phyloP scores from a whole-genome alignment of 805 yeast genomes.

The Candida sithepensis region DNA sequence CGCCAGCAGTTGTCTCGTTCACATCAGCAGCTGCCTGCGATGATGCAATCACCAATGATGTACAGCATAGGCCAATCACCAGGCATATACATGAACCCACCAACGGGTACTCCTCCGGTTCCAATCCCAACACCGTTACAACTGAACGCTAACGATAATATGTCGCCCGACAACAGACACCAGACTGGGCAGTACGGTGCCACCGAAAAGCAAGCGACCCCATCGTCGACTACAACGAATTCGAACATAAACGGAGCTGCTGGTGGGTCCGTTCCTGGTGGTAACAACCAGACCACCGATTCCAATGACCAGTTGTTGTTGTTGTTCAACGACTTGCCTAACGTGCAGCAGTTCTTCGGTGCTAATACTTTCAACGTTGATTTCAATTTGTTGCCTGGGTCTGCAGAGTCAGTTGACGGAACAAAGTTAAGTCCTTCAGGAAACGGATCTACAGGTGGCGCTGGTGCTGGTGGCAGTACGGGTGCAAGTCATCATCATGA shows the following conservation, averaged over 20 bases:
- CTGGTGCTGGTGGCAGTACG: neutral
- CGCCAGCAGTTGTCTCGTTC: neutral
- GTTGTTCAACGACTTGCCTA: slow-evolving; percentile 18
- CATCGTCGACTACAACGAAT: neutral
- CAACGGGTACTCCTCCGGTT: neutral
- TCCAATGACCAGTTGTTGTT: slow-evolving; percentile 14
- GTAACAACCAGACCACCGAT: neutral
- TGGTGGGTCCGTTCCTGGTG: slow-evolving; percentile 1
- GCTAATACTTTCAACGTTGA: slow-evolving; percentile 4
- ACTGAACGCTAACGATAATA: neutral
- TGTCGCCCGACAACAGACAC: neutral
- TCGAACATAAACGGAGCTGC: neutral
- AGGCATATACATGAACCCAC: neutral
- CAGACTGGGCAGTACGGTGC: neutral
- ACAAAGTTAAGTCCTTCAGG: neutral
- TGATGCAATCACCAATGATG: neutral
- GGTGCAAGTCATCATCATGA: neutral
- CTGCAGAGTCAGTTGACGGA: neutral
- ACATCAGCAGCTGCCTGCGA: neutral
- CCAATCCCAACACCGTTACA: neutral
- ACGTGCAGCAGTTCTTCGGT: slow-evolving; percentile 16
- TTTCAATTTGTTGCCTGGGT: slow-evolving; percentile 1
- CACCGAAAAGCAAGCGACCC: neutral
- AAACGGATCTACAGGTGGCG: neutral
- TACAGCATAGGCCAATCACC: neutral